Base-by-base conservation (phyloP, 2,329 filamentous ascomycete species). In the Diaporthe vaccinii region DNA sequence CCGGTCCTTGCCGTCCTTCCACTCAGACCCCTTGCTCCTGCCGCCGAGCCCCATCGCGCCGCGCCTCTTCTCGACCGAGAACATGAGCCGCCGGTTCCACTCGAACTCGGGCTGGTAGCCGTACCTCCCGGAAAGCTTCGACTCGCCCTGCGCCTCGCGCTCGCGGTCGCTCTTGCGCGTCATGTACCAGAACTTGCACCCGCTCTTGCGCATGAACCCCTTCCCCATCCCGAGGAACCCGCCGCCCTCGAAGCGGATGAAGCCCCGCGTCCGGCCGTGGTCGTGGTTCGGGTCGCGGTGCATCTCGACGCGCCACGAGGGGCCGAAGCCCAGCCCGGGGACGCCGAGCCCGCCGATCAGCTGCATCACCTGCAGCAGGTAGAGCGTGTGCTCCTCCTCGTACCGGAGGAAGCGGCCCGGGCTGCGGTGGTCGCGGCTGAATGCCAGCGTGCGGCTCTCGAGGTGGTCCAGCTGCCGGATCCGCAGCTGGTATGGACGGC, bases 51-150 rank as follows among this genome's bases (percentile, higher is more conserved):
- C 65, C n/a, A 74, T 36, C 20, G 31, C 51, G 25, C 46, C 49
- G 9, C 72, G 51, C 25, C 55, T 74, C 72, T 55, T 74, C 51
- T 74, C 72, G 36, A 69, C 72, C 36, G 72, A 69, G 62, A 74
- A 74, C 72, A 74, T 49, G 49, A 74, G 61, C 28, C 72, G 49
- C 28, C 67, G 65, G 72, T 74, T 74, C 61, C 61, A 69, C 41
- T 74, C 72, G 17, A 74, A 59, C 61, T 74, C 72, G 51, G 72
- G 72, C 61, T 69, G 72, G 61, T 68, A 74, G 34, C 62, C 72
- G 34, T 74, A 58, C 22, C 49, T 17, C 28, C 20, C 62, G 8
- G 51, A 91, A 86, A n/a, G 89, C 68, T 36, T 53, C 15, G 41
- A 31, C 73, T 44, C 73, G 55, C 25, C 17, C 57, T 59, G 46